A percentile compares a stretch with the other conserved stretches of the same genome.
Conservation (phyloP, 2,329 filamentous ascomycete species). For the Fusarium sambucinum region DNA sequence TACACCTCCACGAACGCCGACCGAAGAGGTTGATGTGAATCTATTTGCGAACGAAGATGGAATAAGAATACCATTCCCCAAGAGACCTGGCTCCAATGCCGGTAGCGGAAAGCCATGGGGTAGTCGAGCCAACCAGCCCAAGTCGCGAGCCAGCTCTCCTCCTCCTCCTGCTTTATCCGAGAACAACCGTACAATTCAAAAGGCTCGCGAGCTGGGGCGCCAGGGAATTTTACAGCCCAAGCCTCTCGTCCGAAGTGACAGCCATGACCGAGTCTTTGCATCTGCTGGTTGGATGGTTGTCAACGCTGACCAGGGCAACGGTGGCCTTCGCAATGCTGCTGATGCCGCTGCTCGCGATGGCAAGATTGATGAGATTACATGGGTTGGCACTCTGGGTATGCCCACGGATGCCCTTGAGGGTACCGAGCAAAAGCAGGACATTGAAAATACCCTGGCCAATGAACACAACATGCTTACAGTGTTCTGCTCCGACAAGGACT, state of each 20-base stretch:
- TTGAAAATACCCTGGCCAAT: slow-evolving; percentile 82
- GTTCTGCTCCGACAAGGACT: slow-evolving; percentile 89
- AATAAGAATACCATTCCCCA: slow-evolving; percentile 67
- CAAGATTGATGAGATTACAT: slow-evolving; percentile 80
- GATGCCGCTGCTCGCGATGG: slow-evolving; percentile 79
- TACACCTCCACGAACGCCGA: slow-evolving; percentile 68
- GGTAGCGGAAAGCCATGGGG: slow-evolving; percentile 84
- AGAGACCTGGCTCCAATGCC: slow-evolving; percentile 70
- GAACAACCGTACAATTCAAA: slow-evolving; percentile 68
- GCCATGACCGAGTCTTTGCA: slow-evolving; percentile 77
- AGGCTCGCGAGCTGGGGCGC: slow-evolving; percentile 68
- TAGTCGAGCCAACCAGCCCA: slow-evolving; percentile 79
- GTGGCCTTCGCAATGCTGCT: slow-evolving; percentile 89
- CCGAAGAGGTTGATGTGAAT: slow-evolving; percentile 57
- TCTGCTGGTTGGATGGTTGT: slow-evolving; percentile 86
- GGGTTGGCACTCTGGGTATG: slow-evolving; percentile 94
- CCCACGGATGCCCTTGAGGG: slow-evolving; percentile 87
- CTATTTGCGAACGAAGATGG: slow-evolving; percentile 71
- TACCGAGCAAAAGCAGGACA: slow-evolving; percentile 81
- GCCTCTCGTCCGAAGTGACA: slow-evolving; percentile 66
- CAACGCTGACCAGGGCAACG: slow-evolving; percentile 90
- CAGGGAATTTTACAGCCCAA: slow-evolving; percentile 70
- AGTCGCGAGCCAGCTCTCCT: slow-evolving; percentile 77
- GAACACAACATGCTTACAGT: slow-evolving; percentile 87
- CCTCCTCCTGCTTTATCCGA: slow-evolving; percentile 82